Conservation (phyloP, 2,329 filamentous ascomycete species). For the Aaosphaeria arxii region DNA sequence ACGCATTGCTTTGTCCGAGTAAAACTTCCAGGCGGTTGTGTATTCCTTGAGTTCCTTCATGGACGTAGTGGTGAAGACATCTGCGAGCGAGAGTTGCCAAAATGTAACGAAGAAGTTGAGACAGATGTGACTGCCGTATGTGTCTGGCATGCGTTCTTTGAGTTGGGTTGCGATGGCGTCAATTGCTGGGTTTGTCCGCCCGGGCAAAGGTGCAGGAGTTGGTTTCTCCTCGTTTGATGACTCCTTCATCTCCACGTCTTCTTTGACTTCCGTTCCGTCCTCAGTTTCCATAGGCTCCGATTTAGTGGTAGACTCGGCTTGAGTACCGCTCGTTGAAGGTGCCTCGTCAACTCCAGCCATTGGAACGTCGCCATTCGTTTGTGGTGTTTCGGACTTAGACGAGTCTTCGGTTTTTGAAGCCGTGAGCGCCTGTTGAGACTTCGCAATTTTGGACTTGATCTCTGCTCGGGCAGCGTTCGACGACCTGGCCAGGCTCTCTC, state of each 20-base stretch:
- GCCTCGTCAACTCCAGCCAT: slow-evolving; percentile 20
- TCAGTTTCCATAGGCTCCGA: slow-evolving; percentile 3
- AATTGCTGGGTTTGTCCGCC: slow-evolving; percentile 63
- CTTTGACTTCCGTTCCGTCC: neutral
- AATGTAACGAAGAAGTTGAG: slow-evolving; percentile 85
- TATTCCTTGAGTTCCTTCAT: slow-evolving; percentile 68
- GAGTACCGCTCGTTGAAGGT: slow-evolving; percentile 4
- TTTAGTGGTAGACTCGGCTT: neutral
- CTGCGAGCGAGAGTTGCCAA: slow-evolving; percentile 83
- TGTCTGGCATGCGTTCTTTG: slow-evolving; percentile 57
- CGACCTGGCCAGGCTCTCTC: slow-evolving; percentile 62
- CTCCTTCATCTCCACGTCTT: slow-evolving; percentile 44
- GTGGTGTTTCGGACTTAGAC: slow-evolving; percentile 7
- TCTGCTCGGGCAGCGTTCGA: slow-evolving; percentile 35
- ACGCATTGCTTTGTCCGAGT: slow-evolving; percentile 59
- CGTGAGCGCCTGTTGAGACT: slow-evolving; percentile 16
- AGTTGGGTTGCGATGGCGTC: slow-evolving; percentile 71
- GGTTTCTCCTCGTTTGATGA: neutral
- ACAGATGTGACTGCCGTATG: slow-evolving; percentile 68
- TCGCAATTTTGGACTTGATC: slow-evolving; percentile 15
- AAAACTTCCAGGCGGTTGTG: slow-evolving; percentile 63
- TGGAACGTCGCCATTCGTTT: slow-evolving; percentile 51
- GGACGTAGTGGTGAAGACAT: slow-evolving; percentile 66
- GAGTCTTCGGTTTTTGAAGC: neutral
- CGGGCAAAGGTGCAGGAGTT: slow-evolving; percentile 2